Evolutionary conservation across 495 filamentous ascomycete genomes (phyloP).

Genomic region (Xylaria castorea): DNA sequence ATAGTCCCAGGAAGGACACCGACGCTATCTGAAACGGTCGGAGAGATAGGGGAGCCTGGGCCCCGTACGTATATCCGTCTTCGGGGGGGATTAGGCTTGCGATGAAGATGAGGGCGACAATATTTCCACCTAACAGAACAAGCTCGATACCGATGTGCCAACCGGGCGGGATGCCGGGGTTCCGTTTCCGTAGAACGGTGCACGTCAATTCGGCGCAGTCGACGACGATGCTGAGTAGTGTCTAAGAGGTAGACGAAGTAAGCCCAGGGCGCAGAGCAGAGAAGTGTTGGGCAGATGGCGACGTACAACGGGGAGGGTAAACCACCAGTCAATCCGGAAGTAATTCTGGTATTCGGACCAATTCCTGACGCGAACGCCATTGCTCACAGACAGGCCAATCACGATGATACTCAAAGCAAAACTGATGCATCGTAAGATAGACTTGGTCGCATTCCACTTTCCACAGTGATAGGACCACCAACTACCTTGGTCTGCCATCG

Average conservation of each 20-base stretch:
- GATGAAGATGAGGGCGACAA: constrained; percentile 16
- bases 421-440: constrained; percentile 2
- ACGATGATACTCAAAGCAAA: neutral
- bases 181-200: constrained; percentile 7
- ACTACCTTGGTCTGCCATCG: constrained; percentile 9
- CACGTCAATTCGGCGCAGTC: neutral
- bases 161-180: constrained; percentile 17
- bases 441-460: constrained; percentile 16
- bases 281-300: neutral
- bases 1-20: constrained; percentile 3
- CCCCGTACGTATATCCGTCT: neutral
- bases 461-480: constrained; percentile 21
- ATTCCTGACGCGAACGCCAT: neutral
- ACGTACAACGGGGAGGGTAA: constrained; percentile 15
- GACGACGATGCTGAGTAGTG: neutral
- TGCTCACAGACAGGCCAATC: neutral
- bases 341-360: neutral
- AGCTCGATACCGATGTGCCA: constrained; percentile 22
- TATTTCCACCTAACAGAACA: constrained; percentile 10
- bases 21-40: neutral
- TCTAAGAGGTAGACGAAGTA: constrained; percentile 2
- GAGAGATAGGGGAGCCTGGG: neutral
- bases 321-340: neutral
- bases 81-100: neutral
- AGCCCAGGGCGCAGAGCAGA: neutral